Evolutionary conservation across 176 grass and related monocot species (phyloP).

Genomic region (Metroxylon sagu): DNA sequence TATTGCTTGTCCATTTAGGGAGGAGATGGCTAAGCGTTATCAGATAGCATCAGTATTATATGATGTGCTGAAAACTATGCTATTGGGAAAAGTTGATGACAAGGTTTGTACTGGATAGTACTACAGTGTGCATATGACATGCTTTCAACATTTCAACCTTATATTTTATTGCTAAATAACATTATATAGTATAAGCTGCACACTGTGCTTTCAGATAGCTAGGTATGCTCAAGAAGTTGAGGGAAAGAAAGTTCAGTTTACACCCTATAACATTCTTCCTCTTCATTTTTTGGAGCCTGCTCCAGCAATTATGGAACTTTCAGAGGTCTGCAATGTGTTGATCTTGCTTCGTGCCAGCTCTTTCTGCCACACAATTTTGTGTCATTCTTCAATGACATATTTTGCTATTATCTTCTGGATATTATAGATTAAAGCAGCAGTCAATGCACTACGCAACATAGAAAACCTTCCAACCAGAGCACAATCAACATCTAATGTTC

Average conservation of each 20-base stretch:
- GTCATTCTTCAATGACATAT: background rate
- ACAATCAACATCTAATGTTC: background rate
- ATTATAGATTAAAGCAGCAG: slow-evolving; percentile 76
- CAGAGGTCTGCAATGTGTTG: slow-evolving; percentile 44
- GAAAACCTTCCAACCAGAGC: slow-evolving; percentile 34
- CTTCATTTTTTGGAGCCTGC: slow-evolving; percentile 43
- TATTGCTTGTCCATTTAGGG: slow-evolving; percentile 21
- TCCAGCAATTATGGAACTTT: slow-evolving; percentile 78
- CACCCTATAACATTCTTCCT: slow-evolving; percentile 94
- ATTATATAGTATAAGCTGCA: slow-evolving; percentile 14
- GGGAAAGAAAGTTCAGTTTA: slow-evolving; percentile 57
- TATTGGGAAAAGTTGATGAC: slow-evolving; percentile 19
- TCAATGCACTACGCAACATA: slow-evolving; percentile 31
- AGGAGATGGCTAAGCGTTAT: slow-evolving; percentile 68
- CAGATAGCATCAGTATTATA: slow-evolving; percentile 70
- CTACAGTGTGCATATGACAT: background rate
- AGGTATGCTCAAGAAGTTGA: slow-evolving; percentile 48
- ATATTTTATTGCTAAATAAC: background rate
- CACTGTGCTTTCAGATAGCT: slow-evolving; percentile 30
- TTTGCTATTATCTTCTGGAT: slow-evolving; percentile 2
- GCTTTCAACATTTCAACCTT: background rate
- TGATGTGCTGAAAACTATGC: slow-evolving; percentile 72
- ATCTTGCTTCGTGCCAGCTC: slow-evolving; percentile 11
- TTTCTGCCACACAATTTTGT: background rate
- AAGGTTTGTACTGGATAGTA: slow-evolving; percentile 30